These are phyloP conservation scores for Saccharomycopsis selenospora DNA, from an alignment of 805 yeast genomes.

Conservation along the genomic window DNA sequence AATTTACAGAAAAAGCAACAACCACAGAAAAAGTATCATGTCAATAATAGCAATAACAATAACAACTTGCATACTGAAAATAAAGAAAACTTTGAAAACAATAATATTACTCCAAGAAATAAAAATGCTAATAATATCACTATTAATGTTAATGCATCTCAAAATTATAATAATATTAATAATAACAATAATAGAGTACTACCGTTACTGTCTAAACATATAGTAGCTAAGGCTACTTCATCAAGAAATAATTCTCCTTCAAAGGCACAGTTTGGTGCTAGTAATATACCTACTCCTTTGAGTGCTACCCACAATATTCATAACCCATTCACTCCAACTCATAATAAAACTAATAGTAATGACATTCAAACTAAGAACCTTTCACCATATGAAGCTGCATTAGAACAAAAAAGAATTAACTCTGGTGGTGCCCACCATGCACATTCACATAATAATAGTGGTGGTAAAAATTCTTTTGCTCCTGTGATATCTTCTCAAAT, in stretches of 20 bases:
- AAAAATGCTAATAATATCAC: conserved; percentile 1
- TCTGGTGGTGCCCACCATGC: neutral
- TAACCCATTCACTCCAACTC: neutral
- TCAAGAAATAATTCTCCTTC: conserved; percentile 7
- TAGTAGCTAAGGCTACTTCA: neutral
- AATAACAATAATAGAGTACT: neutral
- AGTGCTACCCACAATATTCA: conserved; percentile 1
- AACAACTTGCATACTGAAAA: neutral
- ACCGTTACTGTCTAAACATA: neutral
- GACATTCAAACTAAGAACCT: conserved; percentile 14
- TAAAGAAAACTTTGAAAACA: neutral
- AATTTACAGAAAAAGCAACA: neutral
- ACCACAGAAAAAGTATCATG: no score
- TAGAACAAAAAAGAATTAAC: conserved; percentile 5
- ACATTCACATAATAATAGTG: neutral
- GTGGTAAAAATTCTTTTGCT: neutral
- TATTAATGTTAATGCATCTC: neutral
- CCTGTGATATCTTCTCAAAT: neutral
- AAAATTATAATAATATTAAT: neutral
- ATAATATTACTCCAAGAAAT: neutral
- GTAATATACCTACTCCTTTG: neutral
- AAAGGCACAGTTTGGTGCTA: conserved; percentile 5
- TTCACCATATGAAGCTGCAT: conserved; percentile 18
- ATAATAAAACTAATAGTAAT: neutral
- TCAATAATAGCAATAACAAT: neutral